Conservation (phyloP, 2,329 filamentous ascomycete genomes). For the Penicillium crustosum region DNA sequence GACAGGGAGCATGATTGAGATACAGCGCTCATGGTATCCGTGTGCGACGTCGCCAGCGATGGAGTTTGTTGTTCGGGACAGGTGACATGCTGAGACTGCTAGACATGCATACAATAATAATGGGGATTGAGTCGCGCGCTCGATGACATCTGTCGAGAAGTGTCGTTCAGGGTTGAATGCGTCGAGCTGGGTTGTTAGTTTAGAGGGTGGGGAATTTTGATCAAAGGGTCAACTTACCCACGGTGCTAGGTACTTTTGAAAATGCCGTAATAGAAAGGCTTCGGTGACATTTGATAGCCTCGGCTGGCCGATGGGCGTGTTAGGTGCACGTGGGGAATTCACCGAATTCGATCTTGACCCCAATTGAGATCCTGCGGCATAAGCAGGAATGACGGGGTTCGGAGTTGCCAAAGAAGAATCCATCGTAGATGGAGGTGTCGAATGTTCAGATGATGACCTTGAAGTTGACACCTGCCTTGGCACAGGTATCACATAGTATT, state of each 20-base stretch:
- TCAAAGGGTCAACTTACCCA: slow-evolving; percentile 26
- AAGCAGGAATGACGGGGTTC: slow-evolving; percentile 13
- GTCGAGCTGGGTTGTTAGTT: slow-evolving; percentile 28
- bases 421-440: slow-evolving; percentile 28
- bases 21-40: slow-evolving; percentile 37
- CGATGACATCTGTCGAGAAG: slow-evolving; percentile 34
- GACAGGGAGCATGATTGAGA: slow-evolving; percentile 36
- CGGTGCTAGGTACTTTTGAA: slow-evolving; percentile 33
- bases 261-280: slow-evolving; percentile 37
- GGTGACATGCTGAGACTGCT: slow-evolving; percentile 36
- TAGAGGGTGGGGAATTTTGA: too few relatives aligned
- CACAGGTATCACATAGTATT: slow-evolving; percentile 33
- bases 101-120: slow-evolving; percentile 37
- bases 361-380: slow-evolving; percentile 11
- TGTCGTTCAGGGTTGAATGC: slow-evolving; percentile 33
- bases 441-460: slow-evolving; percentile 27
- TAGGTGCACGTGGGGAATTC: slow-evolving; percentile 20
- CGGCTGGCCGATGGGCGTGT: slow-evolving; percentile 24
- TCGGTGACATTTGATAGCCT: slow-evolving; percentile 33
- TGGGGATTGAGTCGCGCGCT: slow-evolving; percentile 31
- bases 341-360: slow-evolving; percentile 18
- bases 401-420: slow-evolving; percentile 21
- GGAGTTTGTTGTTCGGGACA: slow-evolving; percentile 33
- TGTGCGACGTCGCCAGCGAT: slow-evolving; percentile 33
- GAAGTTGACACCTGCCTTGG: slow-evolving; percentile 17